Evolutionary conservation across 108 stramenopile species (phyloP).

Genomic region (Aurantiochytrium sp.): DNA sequence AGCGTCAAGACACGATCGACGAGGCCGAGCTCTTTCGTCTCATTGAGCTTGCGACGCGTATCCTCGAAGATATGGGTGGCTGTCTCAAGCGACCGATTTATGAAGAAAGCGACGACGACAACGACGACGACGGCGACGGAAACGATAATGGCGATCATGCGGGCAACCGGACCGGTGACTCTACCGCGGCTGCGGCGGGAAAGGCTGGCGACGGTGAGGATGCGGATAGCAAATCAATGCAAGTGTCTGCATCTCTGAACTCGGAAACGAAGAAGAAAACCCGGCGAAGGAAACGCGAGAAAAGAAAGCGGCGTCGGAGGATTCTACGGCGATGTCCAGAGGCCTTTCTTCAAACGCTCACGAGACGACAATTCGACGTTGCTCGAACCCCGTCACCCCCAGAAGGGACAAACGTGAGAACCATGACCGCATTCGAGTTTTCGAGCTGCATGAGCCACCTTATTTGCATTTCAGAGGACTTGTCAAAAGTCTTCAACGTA

Average conservation of each 20-base stretch:
- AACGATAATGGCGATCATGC: background rate
- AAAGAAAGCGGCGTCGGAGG: background rate
- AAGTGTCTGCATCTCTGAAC: background rate
- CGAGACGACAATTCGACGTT: background rate
- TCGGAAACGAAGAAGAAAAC: background rate
- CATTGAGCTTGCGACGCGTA: background rate
- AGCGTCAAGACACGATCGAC: background rate
- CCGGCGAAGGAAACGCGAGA: background rate
- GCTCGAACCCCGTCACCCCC: background rate
- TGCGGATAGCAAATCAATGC: background rate
- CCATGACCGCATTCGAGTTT: conserved; percentile 20
- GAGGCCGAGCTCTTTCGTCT: background rate
- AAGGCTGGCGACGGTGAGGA: too few species aligned
- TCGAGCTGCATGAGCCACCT: background rate
- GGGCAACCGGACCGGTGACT: background rate
- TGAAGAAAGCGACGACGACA: background rate
- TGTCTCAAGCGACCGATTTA: background rate
- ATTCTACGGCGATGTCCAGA: background rate
- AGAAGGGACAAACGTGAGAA: background rate
- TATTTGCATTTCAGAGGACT: background rate
- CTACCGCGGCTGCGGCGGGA: background rate
- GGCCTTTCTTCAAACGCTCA: background rate
- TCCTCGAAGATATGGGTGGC: conserved; percentile 18
- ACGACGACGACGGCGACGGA: background rate
- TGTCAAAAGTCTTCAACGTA: conserved; percentile 7